Evolutionary conservation across 805 yeast species (phyloP).

Genomic region (Sporopachydermia lactativora): DNA sequence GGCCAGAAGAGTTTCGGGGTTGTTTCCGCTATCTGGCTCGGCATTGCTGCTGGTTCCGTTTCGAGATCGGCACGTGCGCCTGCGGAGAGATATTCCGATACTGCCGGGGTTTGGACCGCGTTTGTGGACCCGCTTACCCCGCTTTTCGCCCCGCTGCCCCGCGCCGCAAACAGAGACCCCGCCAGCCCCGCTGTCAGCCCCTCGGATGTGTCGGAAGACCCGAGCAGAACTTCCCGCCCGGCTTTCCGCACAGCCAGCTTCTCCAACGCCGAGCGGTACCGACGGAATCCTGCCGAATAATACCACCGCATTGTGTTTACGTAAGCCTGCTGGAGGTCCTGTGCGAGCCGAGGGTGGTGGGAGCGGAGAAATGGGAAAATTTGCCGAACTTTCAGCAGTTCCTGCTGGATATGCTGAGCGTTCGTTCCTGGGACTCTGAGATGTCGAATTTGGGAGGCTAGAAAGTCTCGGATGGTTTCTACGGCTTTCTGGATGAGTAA

Average conservation of each 20-base stretch:
- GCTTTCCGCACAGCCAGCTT: constrained; percentile 40
- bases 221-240: constrained; percentile 43
- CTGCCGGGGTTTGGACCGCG: constrained; percentile 6
- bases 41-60: constrained; percentile 50
- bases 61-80: constrained; percentile 47
- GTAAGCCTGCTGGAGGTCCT: constrained; percentile 68
- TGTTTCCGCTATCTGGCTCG: constrained; percentile 76
- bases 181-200: constrained; percentile 5
- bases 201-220: constrained; percentile 23
- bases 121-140: background rate
- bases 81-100: constrained; percentile 42
- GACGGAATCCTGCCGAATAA: constrained; percentile 62
- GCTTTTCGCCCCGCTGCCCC: constrained; percentile 10
- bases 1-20: constrained; percentile 51
- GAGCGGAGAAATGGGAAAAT: constrained; percentile 40
- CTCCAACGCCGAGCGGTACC: constrained; percentile 61
- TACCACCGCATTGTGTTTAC: constrained; percentile 89
- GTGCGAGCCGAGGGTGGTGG: constrained; percentile 48
- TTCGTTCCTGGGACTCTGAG: constrained; percentile 52
- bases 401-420: constrained; percentile 62
- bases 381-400: constrained; percentile 48
- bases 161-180: background rate
- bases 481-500: constrained; percentile 46
- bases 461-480: constrained; percentile 61
- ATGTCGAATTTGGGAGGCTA: constrained; percentile 50